Base-by-base conservation (phyloP, 2,329 filamentous ascomycete genomes). In the Penicillium psychrosexuale region DNA sequence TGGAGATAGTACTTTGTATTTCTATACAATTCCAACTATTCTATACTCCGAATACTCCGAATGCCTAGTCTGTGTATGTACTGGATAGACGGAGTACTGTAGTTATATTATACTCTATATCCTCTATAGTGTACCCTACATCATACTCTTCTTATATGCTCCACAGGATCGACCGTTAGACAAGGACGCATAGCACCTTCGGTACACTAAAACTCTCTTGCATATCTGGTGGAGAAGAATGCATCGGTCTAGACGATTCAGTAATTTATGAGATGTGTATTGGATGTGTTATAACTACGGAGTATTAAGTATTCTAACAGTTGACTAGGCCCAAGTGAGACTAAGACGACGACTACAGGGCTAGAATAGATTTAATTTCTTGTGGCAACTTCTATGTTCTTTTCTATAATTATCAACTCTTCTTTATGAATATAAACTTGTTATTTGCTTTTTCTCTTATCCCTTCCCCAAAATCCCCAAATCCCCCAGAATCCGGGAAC, bases 221-320 rank as follows among this genome's bases (percentile, higher is more conserved):
- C 50, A 52, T 46, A 47, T 44, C 9, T 17, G 11, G 50, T 52
- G 50, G 50, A 52, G 50, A 52, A 47, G 27, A 46, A 44, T 31
- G 45, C 22, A 30, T 27, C 46, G 49, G 53, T 58, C 56, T 58
- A 47, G 56, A 40, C 4, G 33, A 36, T 24, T 24, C 9, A 22
- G 38, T 42, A 42, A 27, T 42, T 28, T 28, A 28, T 12, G 27
- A 3, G 24, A 24, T 40, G 5, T 6, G 8, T 9, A n/a, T 27
- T 9, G 8, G 5, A 27, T 27, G 15, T 40, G n/a, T 39, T 22
- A 2, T 39, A 45, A 36, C 9, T 33, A 11, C 3, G 2, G 17
- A 30, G 17, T 38, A 2, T 8, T 37, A 8, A 24, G 4, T 27
- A 27, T 24, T 22, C 19, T 22, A 22, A 22, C 19, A 22, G 19